Percentiles rank a stretch among this genome's conserved stretches.
phyloP scores from a whole-genome alignment of 371 early-diverging fungal genomes.

The Circinella umbellata region DNA sequence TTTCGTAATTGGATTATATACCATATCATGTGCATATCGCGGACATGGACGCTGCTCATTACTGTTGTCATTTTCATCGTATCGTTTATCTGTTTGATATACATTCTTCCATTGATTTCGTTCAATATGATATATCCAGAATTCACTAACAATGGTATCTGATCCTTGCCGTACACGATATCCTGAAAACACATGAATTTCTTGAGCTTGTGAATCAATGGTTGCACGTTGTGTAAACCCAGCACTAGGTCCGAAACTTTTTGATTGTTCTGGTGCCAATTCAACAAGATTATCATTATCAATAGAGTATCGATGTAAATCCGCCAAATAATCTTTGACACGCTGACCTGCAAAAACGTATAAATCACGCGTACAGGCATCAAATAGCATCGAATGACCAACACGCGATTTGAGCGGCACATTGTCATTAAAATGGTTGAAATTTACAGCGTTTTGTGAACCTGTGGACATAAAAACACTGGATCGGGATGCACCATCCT shows the following conservation, averaged over 20 bases:
- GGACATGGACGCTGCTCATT: constrained; percentile 70
- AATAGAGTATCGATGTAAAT: constrained; percentile 84
- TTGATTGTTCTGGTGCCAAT: constrained; percentile 71
- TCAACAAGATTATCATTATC: constrained; percentile 74
- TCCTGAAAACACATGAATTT: constrained; percentile 85
- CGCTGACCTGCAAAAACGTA: constrained; percentile 93
- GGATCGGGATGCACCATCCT: constrained; percentile 26
- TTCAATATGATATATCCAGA: constrained; percentile 79
- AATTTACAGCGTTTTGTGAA: background rate
- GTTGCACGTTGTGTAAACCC: constrained; percentile 90
- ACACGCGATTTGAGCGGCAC: constrained; percentile 75
- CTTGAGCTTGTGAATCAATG: constrained; percentile 74
- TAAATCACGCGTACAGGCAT: constrained; percentile 69
- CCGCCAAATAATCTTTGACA: constrained; percentile 74
- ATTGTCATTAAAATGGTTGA: background rate
- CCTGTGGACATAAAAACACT: constrained; percentile 9
- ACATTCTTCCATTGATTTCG: constrained; percentile 76
- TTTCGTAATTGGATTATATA: constrained; percentile 66
- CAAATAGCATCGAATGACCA: constrained; percentile 91
- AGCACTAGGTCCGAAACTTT: constrained; percentile 74
- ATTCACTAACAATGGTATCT: constrained; percentile 68
- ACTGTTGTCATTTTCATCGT: constrained; percentile 43
- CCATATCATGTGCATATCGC: constrained; percentile 88
- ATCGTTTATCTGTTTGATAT: constrained; percentile 68
- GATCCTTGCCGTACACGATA: constrained; percentile 54